Evolutionary conservation across 345 rosid species (phyloP).

Genomic region (Euphorbia lathyris): DNA sequence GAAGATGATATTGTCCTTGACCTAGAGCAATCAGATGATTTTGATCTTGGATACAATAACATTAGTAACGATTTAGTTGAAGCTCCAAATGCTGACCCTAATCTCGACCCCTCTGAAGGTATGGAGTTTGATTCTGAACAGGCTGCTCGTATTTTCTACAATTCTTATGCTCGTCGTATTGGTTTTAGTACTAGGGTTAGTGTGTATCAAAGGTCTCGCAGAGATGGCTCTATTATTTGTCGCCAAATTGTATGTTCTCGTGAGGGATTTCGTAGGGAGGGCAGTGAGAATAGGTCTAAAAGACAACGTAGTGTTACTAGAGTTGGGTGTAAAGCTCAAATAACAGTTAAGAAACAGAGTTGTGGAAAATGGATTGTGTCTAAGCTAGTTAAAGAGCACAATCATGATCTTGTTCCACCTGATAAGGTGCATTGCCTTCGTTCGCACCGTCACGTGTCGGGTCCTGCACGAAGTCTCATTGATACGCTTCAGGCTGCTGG

Average conservation of each 20-base stretch:
- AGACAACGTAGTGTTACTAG: conserved; percentile 40
- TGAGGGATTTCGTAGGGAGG: conserved; percentile 38
- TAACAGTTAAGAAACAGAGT: conserved; percentile 36
- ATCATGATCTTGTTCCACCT: conserved; percentile 49
- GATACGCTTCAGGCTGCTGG: conserved; percentile 58
- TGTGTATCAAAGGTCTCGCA: conserved; percentile 37
- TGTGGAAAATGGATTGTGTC: conserved; percentile 46
- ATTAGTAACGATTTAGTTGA: not conserved
- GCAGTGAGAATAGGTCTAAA: conserved; percentile 27
- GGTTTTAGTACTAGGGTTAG: conserved; percentile 46
- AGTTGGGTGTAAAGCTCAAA: conserved; percentile 48
- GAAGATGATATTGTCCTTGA: not conserved
- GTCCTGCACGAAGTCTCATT: conserved; percentile 47
- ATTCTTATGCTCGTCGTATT: conserved; percentile 42
- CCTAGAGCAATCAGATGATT: not conserved
- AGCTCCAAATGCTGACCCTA: conserved; percentile 15
- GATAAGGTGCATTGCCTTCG: conserved; percentile 53
- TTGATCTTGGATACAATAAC: conserved; percentile 3
- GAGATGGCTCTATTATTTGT: conserved; percentile 41
- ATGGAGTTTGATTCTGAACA: conserved; percentile 51
- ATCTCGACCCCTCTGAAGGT: conserved; percentile 37
- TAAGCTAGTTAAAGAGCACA: conserved; percentile 37
- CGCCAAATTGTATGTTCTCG: conserved; percentile 46
- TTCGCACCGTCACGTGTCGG: conserved; percentile 47
- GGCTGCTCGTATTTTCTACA: conserved; percentile 41